Conservation (phyloP, 1,284 basidiomycete species). For the Cutaneotrichosporon sp. region DNA sequence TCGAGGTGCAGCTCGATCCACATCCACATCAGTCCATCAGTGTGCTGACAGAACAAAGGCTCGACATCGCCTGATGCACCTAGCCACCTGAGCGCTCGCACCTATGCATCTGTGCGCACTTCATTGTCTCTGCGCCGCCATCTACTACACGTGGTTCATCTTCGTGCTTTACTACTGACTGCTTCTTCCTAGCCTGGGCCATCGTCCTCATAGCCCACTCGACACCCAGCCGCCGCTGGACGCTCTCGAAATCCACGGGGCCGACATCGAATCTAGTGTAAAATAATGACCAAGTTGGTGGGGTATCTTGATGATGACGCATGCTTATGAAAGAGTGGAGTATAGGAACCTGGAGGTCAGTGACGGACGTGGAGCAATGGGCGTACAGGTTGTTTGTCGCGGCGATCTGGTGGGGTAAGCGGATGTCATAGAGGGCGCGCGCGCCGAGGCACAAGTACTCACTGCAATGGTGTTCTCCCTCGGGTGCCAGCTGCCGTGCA, state of each 20-base stretch:
- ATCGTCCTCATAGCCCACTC: slow-evolving; percentile 21
- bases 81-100: too few relatives aligned
- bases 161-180: slow-evolving; percentile 18
- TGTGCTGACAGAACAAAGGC: too few relatives aligned
- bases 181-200: slow-evolving; percentile 10
- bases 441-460: slow-evolving; percentile 47
- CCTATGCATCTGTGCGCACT: neutral
- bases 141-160: slow-evolving; percentile 8
- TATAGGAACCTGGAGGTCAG: slow-evolving; percentile 46
- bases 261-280: slow-evolving; percentile 26
- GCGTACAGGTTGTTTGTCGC: slow-evolving; percentile 89
- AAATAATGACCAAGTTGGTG: slow-evolving; percentile 28
- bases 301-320: slow-evolving; percentile 22
- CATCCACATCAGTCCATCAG: too few relatives aligned
- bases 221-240: slow-evolving; percentile 17
- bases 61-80: too few relatives aligned
- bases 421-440: slow-evolving; percentile 2
- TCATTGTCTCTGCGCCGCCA: neutral
- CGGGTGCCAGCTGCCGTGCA: slow-evolving; percentile 97
- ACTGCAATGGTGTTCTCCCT: slow-evolving; percentile 96
- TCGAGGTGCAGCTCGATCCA: too few relatives aligned
- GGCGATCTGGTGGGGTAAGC: slow-evolving; percentile 67
- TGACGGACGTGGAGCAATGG: neutral
- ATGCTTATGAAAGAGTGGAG: slow-evolving; percentile 48
- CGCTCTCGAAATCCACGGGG: slow-evolving; percentile 12